Base-by-base conservation (phyloP, 768 basidiomycete species). In the Naganishia vaughanmartiniae region DNA sequence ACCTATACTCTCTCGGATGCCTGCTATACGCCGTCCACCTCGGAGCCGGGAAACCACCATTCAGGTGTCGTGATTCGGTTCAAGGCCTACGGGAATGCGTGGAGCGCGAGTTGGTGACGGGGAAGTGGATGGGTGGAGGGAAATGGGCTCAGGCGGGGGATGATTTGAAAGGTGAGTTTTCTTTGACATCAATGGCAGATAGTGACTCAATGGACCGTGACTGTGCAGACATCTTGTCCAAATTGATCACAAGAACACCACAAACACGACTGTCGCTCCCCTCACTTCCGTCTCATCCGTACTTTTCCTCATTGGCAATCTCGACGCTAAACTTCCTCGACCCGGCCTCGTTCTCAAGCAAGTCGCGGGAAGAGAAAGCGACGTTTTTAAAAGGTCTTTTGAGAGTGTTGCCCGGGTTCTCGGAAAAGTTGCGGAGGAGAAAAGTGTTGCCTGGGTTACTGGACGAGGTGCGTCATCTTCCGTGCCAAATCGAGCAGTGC, bases 251-350 rank as follows among this genome's bases (percentile, higher is more conserved):
- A 21, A 87, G 92, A 65, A 87, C 89, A 73, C 86, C 90, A 33
- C 84, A 85, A 48, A 85, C 83, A 55, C 84, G 96, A 45, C 89
- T 93, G 28, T 88, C 89, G 0, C 91, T 95, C 7, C 84, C 87
- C 3, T 87, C 89, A 3, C 86, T 98, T 30, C 89, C 93, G 4
- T 86, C 89, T 0, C 89, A 93, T 76, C 79, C 93, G 0, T 97
- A 94, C 84, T 98, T 99, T 83, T 94, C 92, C 0, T 95, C 93
- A 4, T 84, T 98, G 14, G 92, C 95, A 9, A 93, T 98, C 28
- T 94, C 92, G 1, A 98, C 95, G 0, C 85, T 99, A 36, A 93
- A 93, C 77, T 99, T 98, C 83, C 84, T 99, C 66, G 95, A 98
- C 76, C 88, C 95, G 17, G 91, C 94, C 4, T 95, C 89, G 70